phyloP scores from a whole-genome alignment of 208 protist genomes.

The Leishmania arabica region DNA sequence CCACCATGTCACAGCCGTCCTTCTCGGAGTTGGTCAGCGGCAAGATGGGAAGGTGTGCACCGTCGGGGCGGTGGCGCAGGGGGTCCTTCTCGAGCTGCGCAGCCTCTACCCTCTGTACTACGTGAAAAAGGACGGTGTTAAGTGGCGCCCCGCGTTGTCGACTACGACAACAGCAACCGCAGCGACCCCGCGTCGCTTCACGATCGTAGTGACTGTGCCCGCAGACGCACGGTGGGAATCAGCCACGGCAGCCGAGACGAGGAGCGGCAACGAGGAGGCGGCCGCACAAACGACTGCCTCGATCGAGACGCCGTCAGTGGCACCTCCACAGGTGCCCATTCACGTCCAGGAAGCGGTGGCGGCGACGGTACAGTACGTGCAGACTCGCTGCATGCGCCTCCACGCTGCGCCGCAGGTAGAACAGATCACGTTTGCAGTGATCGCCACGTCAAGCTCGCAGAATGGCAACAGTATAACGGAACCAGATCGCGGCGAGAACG shows the following conservation, averaged over 20 bases:
- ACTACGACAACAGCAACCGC: neutral
- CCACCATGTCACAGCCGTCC: constrained; percentile 41
- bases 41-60: constrained; percentile 53
- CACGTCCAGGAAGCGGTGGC: constrained; percentile 2
- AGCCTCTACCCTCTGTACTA: constrained; percentile 45
- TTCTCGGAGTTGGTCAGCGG: constrained; percentile 63
- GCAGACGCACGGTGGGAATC: neutral
- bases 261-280: neutral
- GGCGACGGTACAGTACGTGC: constrained; percentile 17
- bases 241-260: neutral
- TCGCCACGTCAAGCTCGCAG: constrained; percentile 13
- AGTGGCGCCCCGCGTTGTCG: constrained; percentile 26
- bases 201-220: constrained; percentile 23
- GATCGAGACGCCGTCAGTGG: neutral
- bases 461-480: neutral
- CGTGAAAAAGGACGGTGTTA: constrained; percentile 67
- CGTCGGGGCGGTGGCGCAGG: constrained; percentile 42
- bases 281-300: neutral
- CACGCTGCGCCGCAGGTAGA: neutral
- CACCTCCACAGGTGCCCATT: neutral
- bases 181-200: constrained; percentile 14
- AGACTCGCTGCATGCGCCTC: constrained; percentile 16
- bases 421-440: constrained; percentile 11
- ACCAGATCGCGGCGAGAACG: neutral
- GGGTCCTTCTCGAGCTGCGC: constrained; percentile 33